Base-by-base conservation (phyloP, 768 basidiomycete genomes). In the Kwoniella mangroviensis region DNA sequence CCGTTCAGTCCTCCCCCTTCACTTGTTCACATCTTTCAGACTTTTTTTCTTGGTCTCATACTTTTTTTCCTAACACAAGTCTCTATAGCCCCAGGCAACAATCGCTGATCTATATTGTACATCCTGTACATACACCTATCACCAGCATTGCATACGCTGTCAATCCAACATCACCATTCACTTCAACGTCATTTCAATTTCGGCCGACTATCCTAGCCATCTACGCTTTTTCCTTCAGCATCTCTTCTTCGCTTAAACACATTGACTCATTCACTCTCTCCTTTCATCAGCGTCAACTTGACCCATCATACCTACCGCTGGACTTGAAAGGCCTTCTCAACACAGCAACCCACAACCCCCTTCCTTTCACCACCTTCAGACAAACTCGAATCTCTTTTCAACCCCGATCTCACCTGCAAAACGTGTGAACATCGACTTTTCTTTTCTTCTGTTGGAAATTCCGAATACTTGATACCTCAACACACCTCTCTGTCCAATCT, bases 121-220 rank as follows among this genome's bases (percentile, higher is more conserved):
- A 34, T 34, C 34, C 34, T 4, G 9, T 34, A 26, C 10, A 53
- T 41, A 64, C 15, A 26, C 15, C 12, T 26, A 52, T 55, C 11
- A 41, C 2, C 22, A 55, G 63, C 63, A 65, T 65, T n/a, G 52
- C 52, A 42, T 56, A 56, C n/a, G n/a, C 11, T 26, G 26, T 28
- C 24, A 58, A 58, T 24, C 13, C 17, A 43, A 21, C 24, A 40
- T 34, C 45, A 2, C 51, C 49, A 52, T 21, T 19, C n/a, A 34
- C 49, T 56, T 22, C 63, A 19, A 34, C 40, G 49, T 65, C 63
- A 68, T 68, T 62, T 63, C 57, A 42, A 68, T 62, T 68, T 68
- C 67, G 67, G 67, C 67, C 67, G 67, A 68, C 67, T 15, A 26
- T 51, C 40, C 45, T 67, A 54, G 66, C 66, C 66, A 67, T 59